Percentiles rank a stretch among this genome's conserved stretches.
Evolutionary conservation across 257 asterid genomes (phyloP).

Genomic region (Lavandula angustifolia): DNA sequence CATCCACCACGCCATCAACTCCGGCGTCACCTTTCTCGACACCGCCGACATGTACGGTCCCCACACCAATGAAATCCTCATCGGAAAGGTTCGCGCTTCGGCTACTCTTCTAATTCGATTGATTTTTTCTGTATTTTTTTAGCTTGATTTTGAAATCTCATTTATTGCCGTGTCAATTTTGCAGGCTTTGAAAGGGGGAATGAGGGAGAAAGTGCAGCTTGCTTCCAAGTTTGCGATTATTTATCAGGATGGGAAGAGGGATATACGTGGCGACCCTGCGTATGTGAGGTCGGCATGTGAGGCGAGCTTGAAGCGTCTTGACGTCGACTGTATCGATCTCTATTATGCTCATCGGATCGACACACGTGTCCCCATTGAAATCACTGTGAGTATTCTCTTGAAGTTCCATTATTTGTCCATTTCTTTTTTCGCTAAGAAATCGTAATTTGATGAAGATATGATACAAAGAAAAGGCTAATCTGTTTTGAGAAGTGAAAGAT

Average conservation of each 20-base stretch:
- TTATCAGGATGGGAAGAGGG: constrained; percentile 12
- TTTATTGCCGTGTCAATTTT: not conserved
- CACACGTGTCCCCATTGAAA: constrained; percentile 38
- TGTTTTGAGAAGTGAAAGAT: no score
- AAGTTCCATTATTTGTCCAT: not conserved
- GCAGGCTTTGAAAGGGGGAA: constrained; percentile 36
- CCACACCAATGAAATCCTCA: constrained; percentile 28
- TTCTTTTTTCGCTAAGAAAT: no score
- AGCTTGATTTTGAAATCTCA: not conserved
- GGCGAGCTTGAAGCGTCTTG: constrained; percentile 40
- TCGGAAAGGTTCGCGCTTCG: constrained; percentile 26
- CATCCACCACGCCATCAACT: constrained; percentile 33
- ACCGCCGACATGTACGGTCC: constrained; percentile 35
- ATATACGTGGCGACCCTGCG: constrained; percentile 34
- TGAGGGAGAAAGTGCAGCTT: constrained; percentile 37
- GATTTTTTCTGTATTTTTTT: no score
- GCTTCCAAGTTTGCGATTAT: constrained; percentile 37
- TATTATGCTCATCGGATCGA: constrained; percentile 44
- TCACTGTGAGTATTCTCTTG: constrained; percentile 29
- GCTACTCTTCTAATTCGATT: not conserved
- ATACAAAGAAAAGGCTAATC: no score
- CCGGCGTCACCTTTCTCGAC: constrained; percentile 36
- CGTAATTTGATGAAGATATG: no score
- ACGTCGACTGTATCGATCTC: constrained; percentile 38
- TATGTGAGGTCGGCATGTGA: constrained; percentile 41